A percentile compares a stretch with the other conserved stretches of the same genome.
Conservation (phyloP, 2,329 filamentous ascomycete species). For the Thielaviopsis populi region DNA sequence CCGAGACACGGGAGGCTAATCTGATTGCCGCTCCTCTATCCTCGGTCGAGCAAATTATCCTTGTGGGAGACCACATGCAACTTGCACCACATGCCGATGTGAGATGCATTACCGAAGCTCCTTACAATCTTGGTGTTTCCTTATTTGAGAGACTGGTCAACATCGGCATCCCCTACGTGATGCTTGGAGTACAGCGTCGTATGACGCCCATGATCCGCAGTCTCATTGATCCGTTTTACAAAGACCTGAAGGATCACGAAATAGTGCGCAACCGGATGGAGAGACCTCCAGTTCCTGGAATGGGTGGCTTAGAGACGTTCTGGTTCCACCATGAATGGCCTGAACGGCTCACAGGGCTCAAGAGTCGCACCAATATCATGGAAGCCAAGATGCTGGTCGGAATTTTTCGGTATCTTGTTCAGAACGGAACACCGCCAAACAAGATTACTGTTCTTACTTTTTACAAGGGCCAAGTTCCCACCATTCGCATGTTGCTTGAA, state of each 20-base stretch:
- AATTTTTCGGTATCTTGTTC: slow-evolving; percentile 56
- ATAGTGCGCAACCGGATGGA: slow-evolving; percentile 24
- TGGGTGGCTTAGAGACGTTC: slow-evolving; percentile 26
- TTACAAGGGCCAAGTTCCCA: slow-evolving; percentile 68
- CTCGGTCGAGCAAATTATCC: slow-evolving; percentile 37
- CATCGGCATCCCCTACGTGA: slow-evolving; percentile 46
- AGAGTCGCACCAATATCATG: slow-evolving; percentile 50
- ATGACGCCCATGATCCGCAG: slow-evolving; percentile 34
- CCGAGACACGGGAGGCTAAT: slow-evolving; percentile 55
- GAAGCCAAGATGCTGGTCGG: slow-evolving; percentile 65
- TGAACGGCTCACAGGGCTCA: slow-evolving; percentile 47
- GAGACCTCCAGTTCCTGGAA: slow-evolving; percentile 32
- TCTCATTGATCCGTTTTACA: slow-evolving; percentile 35
- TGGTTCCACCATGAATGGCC: slow-evolving; percentile 40
- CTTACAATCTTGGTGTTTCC: slow-evolving; percentile 56
- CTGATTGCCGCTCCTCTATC: slow-evolving; percentile 37
- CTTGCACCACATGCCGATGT: slow-evolving; percentile 55
- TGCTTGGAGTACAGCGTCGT: slow-evolving; percentile 51
- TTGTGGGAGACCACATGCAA: slow-evolving; percentile 69
- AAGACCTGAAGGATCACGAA: slow-evolving; percentile 30
- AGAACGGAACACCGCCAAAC: slow-evolving; percentile 44
- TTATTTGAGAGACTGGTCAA: slow-evolving; percentile 67
- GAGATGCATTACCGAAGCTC: slow-evolving; percentile 39
- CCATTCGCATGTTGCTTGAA: slow-evolving; percentile 38
- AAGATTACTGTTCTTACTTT: slow-evolving; percentile 74